Evolutionary conservation across 768 basidiomycete genomes (phyloP).

Genomic region (Xerocomellus amylosporus): DNA sequence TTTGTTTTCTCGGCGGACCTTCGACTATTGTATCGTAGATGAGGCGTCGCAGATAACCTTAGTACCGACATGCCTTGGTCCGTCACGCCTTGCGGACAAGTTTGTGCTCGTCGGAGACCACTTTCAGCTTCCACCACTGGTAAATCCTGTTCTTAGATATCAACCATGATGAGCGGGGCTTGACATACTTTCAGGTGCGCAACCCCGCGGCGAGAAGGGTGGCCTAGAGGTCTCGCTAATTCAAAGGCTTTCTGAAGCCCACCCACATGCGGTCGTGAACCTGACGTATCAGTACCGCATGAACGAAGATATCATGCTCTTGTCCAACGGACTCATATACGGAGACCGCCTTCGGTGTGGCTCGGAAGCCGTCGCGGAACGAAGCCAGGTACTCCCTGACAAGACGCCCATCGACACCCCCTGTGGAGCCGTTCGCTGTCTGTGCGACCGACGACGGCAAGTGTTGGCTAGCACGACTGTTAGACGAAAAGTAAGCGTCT

Average conservation of each 20-base stretch:
- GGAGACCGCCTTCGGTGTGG: conserved; percentile 76
- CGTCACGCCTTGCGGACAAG: conserved; percentile 82
- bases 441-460: conserved; percentile 32
- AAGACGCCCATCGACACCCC: conserved; percentile 41
- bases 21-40: conserved; percentile 97
- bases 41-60: conserved; percentile 98
- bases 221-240: conserved; percentile 92
- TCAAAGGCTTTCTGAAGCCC: conserved; percentile 80
- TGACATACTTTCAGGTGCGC: conserved; percentile 58
- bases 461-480: conserved; percentile 73
- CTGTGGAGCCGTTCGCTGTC: conserved; percentile 36
- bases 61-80: conserved; percentile 87
- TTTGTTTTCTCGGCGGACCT: conserved; percentile 77
- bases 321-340: conserved; percentile 89
- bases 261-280: conserved; percentile 86
- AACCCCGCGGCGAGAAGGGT: conserved; percentile 75
- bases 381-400: conserved; percentile 54
- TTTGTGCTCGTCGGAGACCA: conserved; percentile 99
- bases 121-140: conserved; percentile 93
- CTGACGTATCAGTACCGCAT: conserved; percentile 91
- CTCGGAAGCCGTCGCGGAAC: conserved; percentile 62
- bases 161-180: not conserved
- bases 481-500: conserved; percentile 58
- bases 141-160: conserved; percentile 32
- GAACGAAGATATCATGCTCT: conserved; percentile 93